A percentile compares a stretch with the other conserved stretches of the same genome.
Conservation (phyloP, 2,329 filamentous ascomycete genomes). For the Pezicula radicicola region DNA sequence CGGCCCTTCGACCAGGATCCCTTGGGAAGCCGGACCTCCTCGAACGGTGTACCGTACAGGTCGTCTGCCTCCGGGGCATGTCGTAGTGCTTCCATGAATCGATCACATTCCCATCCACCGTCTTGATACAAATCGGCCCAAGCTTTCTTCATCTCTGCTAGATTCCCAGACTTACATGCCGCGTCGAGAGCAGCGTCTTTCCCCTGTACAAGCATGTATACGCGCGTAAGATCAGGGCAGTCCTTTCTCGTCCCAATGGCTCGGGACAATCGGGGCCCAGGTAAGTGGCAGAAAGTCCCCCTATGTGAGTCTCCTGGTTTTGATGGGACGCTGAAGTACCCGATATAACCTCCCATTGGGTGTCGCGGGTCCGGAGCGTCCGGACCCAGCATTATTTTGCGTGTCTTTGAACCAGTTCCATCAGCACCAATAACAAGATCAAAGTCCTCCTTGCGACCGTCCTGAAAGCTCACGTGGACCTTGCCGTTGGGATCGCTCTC, state of each 20-base stretch:
- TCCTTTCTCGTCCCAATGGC: constrained; percentile 38
- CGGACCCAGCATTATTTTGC: constrained; percentile 34
- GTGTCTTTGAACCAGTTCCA: constrained; percentile 42
- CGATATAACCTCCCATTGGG: constrained; percentile 24
- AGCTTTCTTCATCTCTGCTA: constrained; percentile 32
- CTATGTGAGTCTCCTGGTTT: constrained; percentile 29
- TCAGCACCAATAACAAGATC: constrained; percentile 37
- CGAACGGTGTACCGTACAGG: constrained; percentile 44
- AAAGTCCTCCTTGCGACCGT: constrained; percentile 16
- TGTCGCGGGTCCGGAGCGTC: constrained; percentile 14
- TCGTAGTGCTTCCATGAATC: constrained; percentile 40
- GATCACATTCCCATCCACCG: constrained; percentile 40
- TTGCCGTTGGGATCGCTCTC: neutral
- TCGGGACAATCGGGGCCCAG: constrained; percentile 28
- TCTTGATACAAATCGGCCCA: constrained; percentile 36
- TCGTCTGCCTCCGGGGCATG: constrained; percentile 27
- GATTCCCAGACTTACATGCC: constrained; percentile 22
- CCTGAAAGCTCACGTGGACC: constrained; percentile 6
- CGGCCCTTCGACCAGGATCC: constrained; percentile 40
- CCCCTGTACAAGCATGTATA: constrained; percentile 26
- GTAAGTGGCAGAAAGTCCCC: constrained; percentile 35
- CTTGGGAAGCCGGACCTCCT: constrained; percentile 36
- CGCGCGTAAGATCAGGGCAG: constrained; percentile 32
- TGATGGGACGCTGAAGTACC: constrained; percentile 33
- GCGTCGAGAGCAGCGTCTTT: constrained; percentile 19